Percentiles rank a stretch among this genome's conserved stretches.
phyloP scores from a whole-genome alignment of 495 filamentous ascomycete genomes.

The Neurospora sp. region DNA sequence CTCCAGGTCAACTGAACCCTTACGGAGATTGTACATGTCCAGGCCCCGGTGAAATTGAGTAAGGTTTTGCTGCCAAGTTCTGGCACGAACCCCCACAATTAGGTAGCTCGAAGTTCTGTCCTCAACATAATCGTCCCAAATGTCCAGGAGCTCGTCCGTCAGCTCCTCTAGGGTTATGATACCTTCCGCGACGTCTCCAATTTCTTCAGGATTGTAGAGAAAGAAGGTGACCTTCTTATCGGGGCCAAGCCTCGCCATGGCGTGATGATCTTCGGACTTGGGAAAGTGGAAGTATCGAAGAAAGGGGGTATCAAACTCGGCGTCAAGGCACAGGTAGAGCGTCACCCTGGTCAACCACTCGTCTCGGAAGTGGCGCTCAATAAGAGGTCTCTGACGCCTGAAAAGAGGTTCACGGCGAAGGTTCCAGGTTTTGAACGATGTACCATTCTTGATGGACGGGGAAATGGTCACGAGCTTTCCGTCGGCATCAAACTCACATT shows the following conservation, averaged over 20 bases:
- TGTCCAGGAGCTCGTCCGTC: background rate
- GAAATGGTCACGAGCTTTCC: background rate
- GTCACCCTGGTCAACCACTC: background rate
- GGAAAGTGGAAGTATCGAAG: background rate
- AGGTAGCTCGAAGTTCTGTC: background rate
- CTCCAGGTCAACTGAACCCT: background rate
- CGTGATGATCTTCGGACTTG: background rate
- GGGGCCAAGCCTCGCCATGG: background rate
- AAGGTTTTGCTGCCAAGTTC: background rate
- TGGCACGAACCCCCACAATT: background rate
- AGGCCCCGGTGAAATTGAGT: background rate
- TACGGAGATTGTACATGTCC: background rate
- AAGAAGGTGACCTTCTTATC: background rate
- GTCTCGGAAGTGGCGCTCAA: background rate
- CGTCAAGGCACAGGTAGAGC: background rate
- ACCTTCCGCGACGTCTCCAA: no score
- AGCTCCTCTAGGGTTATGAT: background rate
- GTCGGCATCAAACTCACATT: background rate
- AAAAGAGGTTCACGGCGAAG: background rate
- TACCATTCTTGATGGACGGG: no score
- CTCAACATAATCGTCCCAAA: background rate
- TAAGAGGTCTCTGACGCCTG: background rate
- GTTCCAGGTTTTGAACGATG: background rate
- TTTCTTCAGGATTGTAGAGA: background rate
- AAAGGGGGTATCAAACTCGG: background rate